These are phyloP conservation scores for Penstemon eatonii DNA, from an alignment of 257 asterid species.

Conservation along the genomic window DNA sequence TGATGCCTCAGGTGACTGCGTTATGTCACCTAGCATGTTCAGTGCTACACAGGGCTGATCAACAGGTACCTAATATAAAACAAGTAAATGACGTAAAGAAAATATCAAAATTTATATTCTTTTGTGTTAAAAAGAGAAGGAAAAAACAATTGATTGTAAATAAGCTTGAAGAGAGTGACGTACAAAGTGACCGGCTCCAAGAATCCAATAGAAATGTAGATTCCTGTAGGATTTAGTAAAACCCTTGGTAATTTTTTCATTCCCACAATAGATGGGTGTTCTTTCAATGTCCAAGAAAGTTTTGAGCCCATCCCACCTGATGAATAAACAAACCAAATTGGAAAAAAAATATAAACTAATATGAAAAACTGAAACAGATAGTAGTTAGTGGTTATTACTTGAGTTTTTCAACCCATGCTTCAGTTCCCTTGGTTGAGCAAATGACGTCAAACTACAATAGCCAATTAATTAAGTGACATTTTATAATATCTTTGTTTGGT, in stretches of 20 bases:
- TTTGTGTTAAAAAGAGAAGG: too few relatives aligned
- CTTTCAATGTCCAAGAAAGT: conserved; percentile 58
- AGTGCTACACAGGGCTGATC: conserved; percentile 41
- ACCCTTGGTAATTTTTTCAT: conserved; percentile 53
- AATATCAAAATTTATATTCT: too few relatives aligned
- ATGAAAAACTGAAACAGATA: too few relatives aligned
- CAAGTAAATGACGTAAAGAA: too few relatives aligned
- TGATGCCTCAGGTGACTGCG: conserved; percentile 23
- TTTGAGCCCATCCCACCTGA: conserved; percentile 85
- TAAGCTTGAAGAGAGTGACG: conserved; percentile 28
- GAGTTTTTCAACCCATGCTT: conserved; percentile 87
- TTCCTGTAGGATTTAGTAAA: conserved; percentile 69
- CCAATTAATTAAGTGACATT: neutral
- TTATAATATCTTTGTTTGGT: neutral
- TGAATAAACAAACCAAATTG: neutral
- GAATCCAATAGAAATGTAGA: conserved; percentile 85
- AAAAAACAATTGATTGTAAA: too few relatives aligned
- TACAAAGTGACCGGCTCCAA: conserved; percentile 98
- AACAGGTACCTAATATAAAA: conserved; percentile 29
- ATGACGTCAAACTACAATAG: conserved; percentile 76
- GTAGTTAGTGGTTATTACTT: conserved; percentile 43
- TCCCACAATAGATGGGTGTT: conserved; percentile 62
- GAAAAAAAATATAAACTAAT: neutral
- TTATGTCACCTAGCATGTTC: conserved; percentile 30
- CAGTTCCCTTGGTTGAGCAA: conserved; percentile 89